phyloP scores from a whole-genome alignment of 441 rosid genomes.

The Corymbia citriodora region DNA sequence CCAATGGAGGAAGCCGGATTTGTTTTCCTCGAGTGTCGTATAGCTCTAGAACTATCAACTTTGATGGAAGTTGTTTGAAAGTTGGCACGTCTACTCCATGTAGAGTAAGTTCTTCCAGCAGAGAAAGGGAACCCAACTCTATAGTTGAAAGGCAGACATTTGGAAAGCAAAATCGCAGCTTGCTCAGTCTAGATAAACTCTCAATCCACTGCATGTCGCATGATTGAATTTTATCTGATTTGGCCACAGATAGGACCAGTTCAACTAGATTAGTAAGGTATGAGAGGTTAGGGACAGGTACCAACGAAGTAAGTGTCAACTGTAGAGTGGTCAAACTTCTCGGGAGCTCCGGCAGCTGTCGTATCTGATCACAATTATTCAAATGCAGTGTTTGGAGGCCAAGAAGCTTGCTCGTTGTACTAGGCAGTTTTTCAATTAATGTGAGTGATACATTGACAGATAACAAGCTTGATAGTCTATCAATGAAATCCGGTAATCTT shows the following conservation, averaged over 20 bases:
- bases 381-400: neutral
- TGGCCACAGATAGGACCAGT: too few relatives aligned
- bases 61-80: neutral
- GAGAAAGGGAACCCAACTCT: neutral
- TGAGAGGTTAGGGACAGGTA: neutral
- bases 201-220: too few relatives aligned
- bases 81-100: neutral
- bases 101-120: neutral
- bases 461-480: neutral
- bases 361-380: fast-evolving
- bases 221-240: too few relatives aligned
- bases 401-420: neutral
- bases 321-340: neutral
- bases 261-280: neutral
- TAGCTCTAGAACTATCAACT: neutral
- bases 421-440: fast-evolving
- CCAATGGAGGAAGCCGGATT: too few relatives aligned
- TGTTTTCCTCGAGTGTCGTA: too few relatives aligned
- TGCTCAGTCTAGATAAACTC: too few relatives aligned
- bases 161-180: too few relatives aligned
- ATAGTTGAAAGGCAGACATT: too few relatives aligned
- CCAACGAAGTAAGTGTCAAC: neutral
- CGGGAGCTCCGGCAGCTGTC: neutral
- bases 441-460: neutral
- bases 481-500: neutral